These are phyloP conservation scores for Corynascus novoguineensis DNA, from an alignment of 495 filamentous ascomycete genomes.

Conservation along the genomic window DNA sequence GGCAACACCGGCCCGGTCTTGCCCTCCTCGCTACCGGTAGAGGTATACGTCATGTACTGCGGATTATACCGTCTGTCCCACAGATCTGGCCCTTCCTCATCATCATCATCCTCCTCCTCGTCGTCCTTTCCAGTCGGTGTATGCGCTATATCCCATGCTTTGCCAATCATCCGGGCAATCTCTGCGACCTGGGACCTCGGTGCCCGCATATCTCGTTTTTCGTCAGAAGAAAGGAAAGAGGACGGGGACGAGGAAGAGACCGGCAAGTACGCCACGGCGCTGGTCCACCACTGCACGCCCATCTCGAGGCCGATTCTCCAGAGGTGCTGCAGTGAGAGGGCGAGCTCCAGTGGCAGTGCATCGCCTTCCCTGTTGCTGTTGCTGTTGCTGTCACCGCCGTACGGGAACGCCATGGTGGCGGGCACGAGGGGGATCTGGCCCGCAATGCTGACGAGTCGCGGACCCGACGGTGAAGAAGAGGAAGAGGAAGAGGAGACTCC, in stretches of 20 bases:
- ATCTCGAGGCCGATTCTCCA: conserved; percentile 74
- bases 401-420: conserved; percentile 62
- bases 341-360: conserved; percentile 24
- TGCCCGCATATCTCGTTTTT: background rate
- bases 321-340: conserved; percentile 78
- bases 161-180: too few relatives aligned
- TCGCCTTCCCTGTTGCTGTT: background rate
- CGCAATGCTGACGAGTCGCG: conserved; percentile 50
- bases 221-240: background rate
- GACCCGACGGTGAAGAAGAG: background rate
- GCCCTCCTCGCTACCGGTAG: conserved; percentile 3
- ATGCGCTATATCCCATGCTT: too few relatives aligned
- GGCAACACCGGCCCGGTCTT: background rate
- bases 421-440: conserved; percentile 91
- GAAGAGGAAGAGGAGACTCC: background rate
- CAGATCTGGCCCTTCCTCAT: conserved; percentile 54
- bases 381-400: background rate
- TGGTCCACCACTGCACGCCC: conserved; percentile 66
- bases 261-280: conserved; percentile 66
- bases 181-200: too few relatives aligned
- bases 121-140: conserved; percentile 14
- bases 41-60: conserved; percentile 28
- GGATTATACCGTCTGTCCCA: conserved; percentile 66
- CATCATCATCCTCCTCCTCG: conserved; percentile 30
- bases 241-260: background rate